Conservation (phyloP, 2,329 filamentous ascomycete genomes). For the Botrytis hyacinthi region DNA sequence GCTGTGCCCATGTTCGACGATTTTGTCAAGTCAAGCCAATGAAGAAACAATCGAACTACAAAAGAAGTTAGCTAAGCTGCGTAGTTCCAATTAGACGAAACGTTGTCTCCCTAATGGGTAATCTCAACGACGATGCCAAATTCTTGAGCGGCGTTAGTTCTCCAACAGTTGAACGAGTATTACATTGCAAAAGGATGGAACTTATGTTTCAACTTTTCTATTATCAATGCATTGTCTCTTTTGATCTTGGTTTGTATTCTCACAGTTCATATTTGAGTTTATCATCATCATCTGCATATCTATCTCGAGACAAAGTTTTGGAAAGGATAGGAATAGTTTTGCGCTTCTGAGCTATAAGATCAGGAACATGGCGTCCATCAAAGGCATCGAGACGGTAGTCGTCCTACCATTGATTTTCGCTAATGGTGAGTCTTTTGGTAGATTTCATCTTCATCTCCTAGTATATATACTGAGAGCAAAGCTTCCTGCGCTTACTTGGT, state of each 20-base stretch:
- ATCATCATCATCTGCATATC: background rate
- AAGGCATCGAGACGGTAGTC: background rate
- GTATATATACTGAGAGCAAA: background rate
- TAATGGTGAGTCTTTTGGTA: background rate
- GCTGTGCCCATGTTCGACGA: background rate
- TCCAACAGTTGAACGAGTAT: background rate
- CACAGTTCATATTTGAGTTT: background rate
- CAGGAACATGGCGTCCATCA: background rate
- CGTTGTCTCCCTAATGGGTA: background rate
- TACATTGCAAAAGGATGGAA: background rate
- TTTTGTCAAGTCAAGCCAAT: background rate
- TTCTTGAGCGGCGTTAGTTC: background rate
- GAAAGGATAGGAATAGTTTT: background rate
- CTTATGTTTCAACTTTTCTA: background rate
- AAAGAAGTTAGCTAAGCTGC: background rate
- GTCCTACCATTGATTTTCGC: background rate
- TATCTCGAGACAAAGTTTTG: background rate
- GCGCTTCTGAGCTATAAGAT: background rate
- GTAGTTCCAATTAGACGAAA: too few relatives aligned
- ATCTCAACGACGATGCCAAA: background rate
- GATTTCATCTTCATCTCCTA: background rate
- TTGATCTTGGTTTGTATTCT: background rate
- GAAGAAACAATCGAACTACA: background rate
- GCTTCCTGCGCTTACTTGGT: constrained; percentile 23
- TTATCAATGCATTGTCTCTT: background rate